Evolutionary conservation across 2,329 filamentous ascomycete genomes (phyloP).

Genomic region (Epichloe bromicola): DNA sequence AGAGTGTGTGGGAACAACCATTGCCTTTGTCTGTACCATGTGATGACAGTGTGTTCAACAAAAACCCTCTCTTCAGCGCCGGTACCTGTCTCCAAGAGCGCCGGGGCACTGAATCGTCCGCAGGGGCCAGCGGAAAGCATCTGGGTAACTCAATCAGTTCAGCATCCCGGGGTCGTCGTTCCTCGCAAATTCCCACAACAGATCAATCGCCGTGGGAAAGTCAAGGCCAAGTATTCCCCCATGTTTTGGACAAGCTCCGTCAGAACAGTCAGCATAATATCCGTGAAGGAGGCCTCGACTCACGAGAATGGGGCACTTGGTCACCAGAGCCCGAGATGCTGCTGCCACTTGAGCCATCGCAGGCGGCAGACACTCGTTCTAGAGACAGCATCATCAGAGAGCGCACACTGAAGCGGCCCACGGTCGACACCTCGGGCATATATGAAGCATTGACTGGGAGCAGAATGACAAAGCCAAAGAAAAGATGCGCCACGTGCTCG

Average conservation of each 20-base stretch:
- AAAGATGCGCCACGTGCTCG: conserved; percentile 15
- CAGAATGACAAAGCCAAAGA: conserved; percentile 4
- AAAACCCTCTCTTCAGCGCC: conserved; percentile 12
- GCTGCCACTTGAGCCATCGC: neutral
- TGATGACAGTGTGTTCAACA: conserved; percentile 11
- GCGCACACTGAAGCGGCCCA: conserved; percentile 9
- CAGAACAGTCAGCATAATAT: conserved; percentile 14
- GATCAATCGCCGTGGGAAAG: conserved; percentile 4
- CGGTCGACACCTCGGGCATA: conserved; percentile 10
- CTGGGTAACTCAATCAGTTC: conserved; percentile 13
- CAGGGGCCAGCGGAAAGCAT: conserved; percentile 7
- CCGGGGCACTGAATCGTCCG: conserved; percentile 1
- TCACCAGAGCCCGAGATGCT: neutral
- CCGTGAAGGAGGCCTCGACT: conserved; percentile 4
- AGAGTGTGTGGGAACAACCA: conserved; percentile 6
- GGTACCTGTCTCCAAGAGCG: neutral
- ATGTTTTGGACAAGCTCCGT: conserved; percentile 17
- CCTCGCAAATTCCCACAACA: conserved; percentile 8
- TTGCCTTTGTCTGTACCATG: conserved; percentile 5
- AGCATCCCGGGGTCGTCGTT: conserved; percentile 15
- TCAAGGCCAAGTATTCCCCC: conserved; percentile 10
- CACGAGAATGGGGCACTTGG: conserved; percentile 6
- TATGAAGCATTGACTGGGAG: conserved; percentile 14
- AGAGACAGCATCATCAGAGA: conserved; percentile 12
- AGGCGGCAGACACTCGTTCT: neutral